A percentile compares a stretch with the other conserved stretches of the same genome.
These are phyloP conservation scores for Cercospora sp. DNA, from an alignment of 2,329 filamentous ascomycete species.

Conservation along the genomic window DNA sequence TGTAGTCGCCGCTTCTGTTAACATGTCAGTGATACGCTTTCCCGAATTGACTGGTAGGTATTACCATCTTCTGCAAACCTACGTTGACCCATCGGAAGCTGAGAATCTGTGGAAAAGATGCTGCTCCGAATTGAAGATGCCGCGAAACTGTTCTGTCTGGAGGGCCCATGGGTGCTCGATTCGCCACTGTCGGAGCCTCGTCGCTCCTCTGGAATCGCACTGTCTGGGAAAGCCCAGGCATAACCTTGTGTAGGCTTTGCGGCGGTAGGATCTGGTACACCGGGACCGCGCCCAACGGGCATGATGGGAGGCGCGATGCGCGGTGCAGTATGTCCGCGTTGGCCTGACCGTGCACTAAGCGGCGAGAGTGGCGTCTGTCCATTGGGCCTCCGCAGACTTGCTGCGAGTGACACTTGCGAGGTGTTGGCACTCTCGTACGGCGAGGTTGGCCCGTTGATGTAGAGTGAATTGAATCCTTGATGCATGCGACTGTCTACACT, in stretches of 20 bases:
- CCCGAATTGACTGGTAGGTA: neutral
- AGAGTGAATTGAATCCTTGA: slow-evolving; percentile 67
- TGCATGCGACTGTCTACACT: slow-evolving; percentile 80
- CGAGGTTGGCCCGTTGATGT: slow-evolving; percentile 61
- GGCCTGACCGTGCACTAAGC: slow-evolving; percentile 37
- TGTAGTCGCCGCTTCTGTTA: slow-evolving; percentile 46
- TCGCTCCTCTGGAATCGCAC: slow-evolving; percentile 56
- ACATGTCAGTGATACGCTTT: slow-evolving; percentile 8
- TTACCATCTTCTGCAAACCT: slow-evolving; percentile 63
- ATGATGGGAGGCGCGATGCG: slow-evolving; percentile 75
- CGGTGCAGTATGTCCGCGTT: slow-evolving; percentile 47
- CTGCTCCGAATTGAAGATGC: slow-evolving; percentile 77
- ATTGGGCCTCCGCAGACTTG: slow-evolving; percentile 60
- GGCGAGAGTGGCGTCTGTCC: slow-evolving; percentile 50
- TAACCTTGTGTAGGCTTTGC: slow-evolving; percentile 79
- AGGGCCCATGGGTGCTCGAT: slow-evolving; percentile 54
- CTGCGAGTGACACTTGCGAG: slow-evolving; percentile 73
- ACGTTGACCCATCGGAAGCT: slow-evolving; percentile 69
- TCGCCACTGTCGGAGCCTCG: slow-evolving; percentile 51
- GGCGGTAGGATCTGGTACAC: slow-evolving; percentile 64
- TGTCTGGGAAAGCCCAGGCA: slow-evolving; percentile 80
- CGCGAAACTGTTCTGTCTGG: slow-evolving; percentile 72
- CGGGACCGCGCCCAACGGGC: slow-evolving; percentile 61
- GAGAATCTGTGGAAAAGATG: slow-evolving; percentile 73
- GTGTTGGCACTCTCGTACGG: slow-evolving; percentile 77